phyloP scores from a whole-genome alignment of 805 yeast species.

The Zygoascus bituminiphila region DNA sequence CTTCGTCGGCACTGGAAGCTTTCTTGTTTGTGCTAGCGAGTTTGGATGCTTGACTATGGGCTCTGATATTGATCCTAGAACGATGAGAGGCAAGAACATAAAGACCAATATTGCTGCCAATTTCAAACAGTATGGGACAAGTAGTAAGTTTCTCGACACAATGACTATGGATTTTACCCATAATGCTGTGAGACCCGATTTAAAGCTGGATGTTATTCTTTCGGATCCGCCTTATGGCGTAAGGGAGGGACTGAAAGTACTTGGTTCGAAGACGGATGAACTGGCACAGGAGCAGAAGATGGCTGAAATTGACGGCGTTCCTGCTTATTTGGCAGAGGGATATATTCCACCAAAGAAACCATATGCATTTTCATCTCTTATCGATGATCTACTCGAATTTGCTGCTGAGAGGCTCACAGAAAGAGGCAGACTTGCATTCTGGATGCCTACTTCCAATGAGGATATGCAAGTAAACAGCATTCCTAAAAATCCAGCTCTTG shows the following conservation, averaged over 20 bases:
- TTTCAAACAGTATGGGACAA: slow-evolving; percentile 64
- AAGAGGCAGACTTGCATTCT: slow-evolving; percentile 78
- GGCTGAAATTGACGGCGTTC: slow-evolving; percentile 61
- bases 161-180: slow-evolving; percentile 93
- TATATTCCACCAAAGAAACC: slow-evolving; percentile 92
- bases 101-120: slow-evolving; percentile 42
- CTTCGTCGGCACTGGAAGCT: slow-evolving; percentile 94
- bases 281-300: slow-evolving; percentile 64
- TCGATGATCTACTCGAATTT: slow-evolving; percentile 71
- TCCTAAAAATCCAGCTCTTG: slow-evolving; percentile 70
- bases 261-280: slow-evolving; percentile 60
- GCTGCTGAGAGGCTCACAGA: slow-evolving; percentile 62
- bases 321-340: slow-evolving; percentile 68
- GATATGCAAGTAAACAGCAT: slow-evolving; percentile 43
- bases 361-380: slow-evolving; percentile 64
- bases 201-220: slow-evolving; percentile 68
- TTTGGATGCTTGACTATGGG: slow-evolving; percentile 78
- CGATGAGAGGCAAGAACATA: slow-evolving; percentile 39
- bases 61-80: slow-evolving; percentile 82
- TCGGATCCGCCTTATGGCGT: slow-evolving; percentile 99
- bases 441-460: slow-evolving; percentile 98
- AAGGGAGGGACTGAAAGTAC: slow-evolving; percentile 86
- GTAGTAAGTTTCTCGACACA: slow-evolving; percentile 56
- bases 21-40: slow-evolving; percentile 77
- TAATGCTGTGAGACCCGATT: slow-evolving; percentile 58